These are phyloP conservation scores for Vicia sativa DNA, from an alignment of 306 rosid genomes.

Conservation along the genomic window DNA sequence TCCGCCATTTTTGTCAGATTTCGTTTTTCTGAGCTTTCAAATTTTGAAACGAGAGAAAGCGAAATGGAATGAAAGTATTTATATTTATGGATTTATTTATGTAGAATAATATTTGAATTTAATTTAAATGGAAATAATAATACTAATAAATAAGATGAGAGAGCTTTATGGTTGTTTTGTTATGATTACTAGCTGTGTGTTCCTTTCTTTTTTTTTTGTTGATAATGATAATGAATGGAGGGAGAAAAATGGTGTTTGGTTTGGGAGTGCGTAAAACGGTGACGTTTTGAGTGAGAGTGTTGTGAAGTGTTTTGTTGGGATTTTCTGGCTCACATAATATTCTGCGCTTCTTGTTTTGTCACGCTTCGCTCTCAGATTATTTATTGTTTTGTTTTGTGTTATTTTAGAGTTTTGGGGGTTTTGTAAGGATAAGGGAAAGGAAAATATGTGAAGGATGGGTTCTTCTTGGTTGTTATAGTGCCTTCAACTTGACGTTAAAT, in stretches of 20 bases:
- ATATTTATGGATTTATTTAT: too few relatives aligned
- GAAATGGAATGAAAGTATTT: slow-evolving; percentile 1
- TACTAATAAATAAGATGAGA: background rate
- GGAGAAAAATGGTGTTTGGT: slow-evolving; percentile 45
- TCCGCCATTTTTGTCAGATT: slow-evolving; percentile 68
- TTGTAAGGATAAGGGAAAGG: slow-evolving; percentile 35
- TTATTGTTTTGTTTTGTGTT: slow-evolving; percentile 13
- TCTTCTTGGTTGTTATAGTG: background rate
- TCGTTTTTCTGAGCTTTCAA: slow-evolving; percentile 29
- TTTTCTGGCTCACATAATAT: slow-evolving; percentile 49
- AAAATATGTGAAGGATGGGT: slow-evolving; percentile 48
- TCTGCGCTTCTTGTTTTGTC: slow-evolving; percentile 55
- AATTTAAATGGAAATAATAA: background rate
- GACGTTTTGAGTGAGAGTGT: slow-evolving; percentile 48
- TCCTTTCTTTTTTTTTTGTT: background rate
- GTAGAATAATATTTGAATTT: background rate
- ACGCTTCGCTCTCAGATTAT: slow-evolving; percentile 61
- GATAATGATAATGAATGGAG: slow-evolving; percentile 52
- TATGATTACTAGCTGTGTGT: slow-evolving; percentile 6
- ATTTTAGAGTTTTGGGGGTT: background rate
- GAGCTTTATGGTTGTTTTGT: slow-evolving; percentile 28
- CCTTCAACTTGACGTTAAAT: slow-evolving; percentile 35
- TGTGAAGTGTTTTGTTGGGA: slow-evolving; percentile 38
- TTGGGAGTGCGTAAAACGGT: slow-evolving; percentile 34
- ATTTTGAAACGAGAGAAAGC: slow-evolving; percentile 40